A percentile compares a stretch with the other conserved stretches of the same genome.
phyloP scores from a whole-genome alignment of 768 basidiomycete species.

The Pleurotus pulmonarius region DNA sequence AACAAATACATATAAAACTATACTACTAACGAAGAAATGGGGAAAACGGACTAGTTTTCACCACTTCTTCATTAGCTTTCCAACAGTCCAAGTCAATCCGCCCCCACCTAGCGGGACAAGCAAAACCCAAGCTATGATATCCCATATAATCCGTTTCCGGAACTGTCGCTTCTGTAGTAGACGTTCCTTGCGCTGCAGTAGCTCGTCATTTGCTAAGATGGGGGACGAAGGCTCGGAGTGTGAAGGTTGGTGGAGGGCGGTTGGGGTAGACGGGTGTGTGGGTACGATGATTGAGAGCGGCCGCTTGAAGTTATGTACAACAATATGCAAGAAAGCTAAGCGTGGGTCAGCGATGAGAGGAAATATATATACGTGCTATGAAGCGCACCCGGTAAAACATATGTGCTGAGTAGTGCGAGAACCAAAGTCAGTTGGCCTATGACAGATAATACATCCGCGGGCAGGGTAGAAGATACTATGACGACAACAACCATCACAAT shows the following conservation, averaged over 20 bases:
- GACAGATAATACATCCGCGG: slow-evolving; percentile 30
- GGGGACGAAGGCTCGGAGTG: slow-evolving; percentile 14
- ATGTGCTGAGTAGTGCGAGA: slow-evolving; percentile 52
- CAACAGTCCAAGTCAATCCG: slow-evolving; percentile 54
- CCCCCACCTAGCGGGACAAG: slow-evolving; percentile 57
- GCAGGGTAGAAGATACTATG: slow-evolving; percentile 42
- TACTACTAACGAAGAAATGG: not conserved
- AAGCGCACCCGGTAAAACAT: slow-evolving; percentile 56
- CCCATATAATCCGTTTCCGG: slow-evolving; percentile 74
- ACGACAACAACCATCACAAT: slow-evolving; percentile 36
- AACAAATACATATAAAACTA: not conserved
- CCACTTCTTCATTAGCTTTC: slow-evolving; percentile 51
- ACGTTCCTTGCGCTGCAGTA: slow-evolving; percentile 83
- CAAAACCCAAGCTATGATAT: slow-evolving; percentile 77
- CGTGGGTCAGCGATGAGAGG: not conserved
- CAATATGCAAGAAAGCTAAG: slow-evolving; percentile 71
- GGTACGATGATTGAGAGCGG: slow-evolving; percentile 83
- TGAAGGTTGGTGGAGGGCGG: slow-evolving; percentile 27
- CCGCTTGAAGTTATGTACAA: slow-evolving; percentile 78
- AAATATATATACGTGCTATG: not conserved
- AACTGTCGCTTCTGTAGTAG: slow-evolving; percentile 74
- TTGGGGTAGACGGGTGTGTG: slow-evolving; percentile 17
- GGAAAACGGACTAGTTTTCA: slow-evolving; percentile 20
- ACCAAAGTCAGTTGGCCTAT: slow-evolving; percentile 48
- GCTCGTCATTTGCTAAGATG: slow-evolving; percentile 47